These are phyloP conservation scores for Lachnellula subtilissima DNA, from an alignment of 2,329 filamentous ascomycete genomes.

Conservation along the genomic window DNA sequence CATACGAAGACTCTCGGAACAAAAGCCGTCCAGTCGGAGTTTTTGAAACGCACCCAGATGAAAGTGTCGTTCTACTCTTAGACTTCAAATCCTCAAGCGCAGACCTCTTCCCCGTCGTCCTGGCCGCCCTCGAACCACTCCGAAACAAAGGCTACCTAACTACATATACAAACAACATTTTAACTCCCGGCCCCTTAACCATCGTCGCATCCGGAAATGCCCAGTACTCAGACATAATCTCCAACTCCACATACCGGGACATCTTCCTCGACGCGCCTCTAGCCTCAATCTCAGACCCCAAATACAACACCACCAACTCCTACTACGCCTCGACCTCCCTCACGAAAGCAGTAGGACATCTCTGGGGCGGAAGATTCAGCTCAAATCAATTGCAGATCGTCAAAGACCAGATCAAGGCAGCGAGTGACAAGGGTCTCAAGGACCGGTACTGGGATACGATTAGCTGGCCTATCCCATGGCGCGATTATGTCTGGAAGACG, in stretches of 20 bases:
- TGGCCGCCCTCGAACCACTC: conserved; percentile 36
- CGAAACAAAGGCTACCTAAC: conserved; percentile 34
- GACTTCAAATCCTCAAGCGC: conserved; percentile 44
- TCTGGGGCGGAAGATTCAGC: conserved; percentile 11
- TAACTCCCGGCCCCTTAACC: conserved; percentile 37
- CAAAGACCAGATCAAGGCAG: conserved; percentile 20
- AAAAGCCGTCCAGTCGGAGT: conserved; percentile 26
- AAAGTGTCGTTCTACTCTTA: conserved; percentile 40
- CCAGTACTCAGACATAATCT: conserved; percentile 38
- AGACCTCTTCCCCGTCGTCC: conserved; percentile 35
- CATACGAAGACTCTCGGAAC: conserved; percentile 37
- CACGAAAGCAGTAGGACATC: conserved; percentile 11
- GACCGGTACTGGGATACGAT: conserved; percentile 39
- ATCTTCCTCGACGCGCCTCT: conserved; percentile 45
- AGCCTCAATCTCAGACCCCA: conserved; percentile 8
- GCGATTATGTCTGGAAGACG: conserved; percentile 37
- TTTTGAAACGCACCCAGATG: conserved; percentile 6
- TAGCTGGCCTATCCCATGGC: conserved; percentile 34
- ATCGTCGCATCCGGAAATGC: conserved; percentile 45
- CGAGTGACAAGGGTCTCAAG: conserved; percentile 33
- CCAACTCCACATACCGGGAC: conserved; percentile 36
- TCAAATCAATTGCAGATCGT: conserved; percentile 9
- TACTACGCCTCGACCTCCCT: conserved; percentile 24
- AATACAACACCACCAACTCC: conserved; percentile 22
- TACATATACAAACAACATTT: conserved; percentile 32